phyloP scores from a whole-genome alignment of 2,329 filamentous ascomycete species.

The Talaromyces islandicus region DNA sequence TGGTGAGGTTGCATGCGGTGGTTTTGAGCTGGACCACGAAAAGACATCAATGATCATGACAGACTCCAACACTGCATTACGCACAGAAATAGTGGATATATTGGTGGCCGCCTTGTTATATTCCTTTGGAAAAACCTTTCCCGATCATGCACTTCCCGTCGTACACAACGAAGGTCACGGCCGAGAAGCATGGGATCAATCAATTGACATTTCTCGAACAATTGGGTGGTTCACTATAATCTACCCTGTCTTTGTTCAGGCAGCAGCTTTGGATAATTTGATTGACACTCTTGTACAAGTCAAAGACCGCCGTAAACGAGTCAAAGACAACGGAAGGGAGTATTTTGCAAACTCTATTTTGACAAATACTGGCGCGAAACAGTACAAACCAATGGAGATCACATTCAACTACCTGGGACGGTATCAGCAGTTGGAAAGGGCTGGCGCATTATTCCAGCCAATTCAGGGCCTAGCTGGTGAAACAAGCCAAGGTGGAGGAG shows the following conservation, averaged over 20 bases:
- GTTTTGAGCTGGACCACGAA: conserved; percentile 25
- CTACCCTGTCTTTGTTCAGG: conserved; percentile 36
- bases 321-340: conserved; percentile 32
- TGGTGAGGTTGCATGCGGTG: conserved; percentile 29
- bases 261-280: conserved; percentile 19
- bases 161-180: conserved; percentile 47
- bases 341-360: conserved; percentile 31
- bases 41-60: conserved; percentile 23
- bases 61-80: conserved; percentile 26
- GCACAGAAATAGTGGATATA: conserved; percentile 32
- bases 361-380: conserved; percentile 22
- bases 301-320: conserved; percentile 32
- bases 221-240: conserved; percentile 49
- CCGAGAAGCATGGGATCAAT: conserved; percentile 39
- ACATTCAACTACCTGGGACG: conserved; percentile 38
- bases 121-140: conserved; percentile 40
- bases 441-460: conserved; percentile 39
- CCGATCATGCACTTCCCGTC: conserved; percentile 32
- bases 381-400: conserved; percentile 32
- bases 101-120: conserved; percentile 34
- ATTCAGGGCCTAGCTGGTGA: conserved; percentile 43
- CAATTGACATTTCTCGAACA: conserved; percentile 44
- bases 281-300: conserved; percentile 29
- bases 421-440: conserved; percentile 39
- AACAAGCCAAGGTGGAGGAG: conserved; percentile 39